These are phyloP conservation scores for Aegilops speltoides DNA, from an alignment of 176 grass and related monocot genomes.

Conservation along the genomic window DNA sequence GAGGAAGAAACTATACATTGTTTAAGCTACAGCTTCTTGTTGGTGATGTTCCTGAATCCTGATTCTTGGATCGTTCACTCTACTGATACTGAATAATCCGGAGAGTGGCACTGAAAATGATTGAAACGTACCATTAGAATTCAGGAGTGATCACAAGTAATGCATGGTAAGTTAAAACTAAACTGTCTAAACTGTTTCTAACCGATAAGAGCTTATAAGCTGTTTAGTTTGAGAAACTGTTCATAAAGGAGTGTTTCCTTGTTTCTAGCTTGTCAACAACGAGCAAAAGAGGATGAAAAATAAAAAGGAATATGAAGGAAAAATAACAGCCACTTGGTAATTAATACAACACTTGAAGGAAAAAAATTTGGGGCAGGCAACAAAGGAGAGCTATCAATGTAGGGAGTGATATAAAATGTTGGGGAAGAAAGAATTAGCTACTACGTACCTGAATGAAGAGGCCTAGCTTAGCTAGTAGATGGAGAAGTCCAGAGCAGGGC, in stretches of 20 bases:
- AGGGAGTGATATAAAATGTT: not conserved
- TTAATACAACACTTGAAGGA: not conserved
- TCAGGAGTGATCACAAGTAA: not conserved
- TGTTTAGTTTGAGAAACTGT: not conserved
- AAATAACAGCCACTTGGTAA: not conserved
- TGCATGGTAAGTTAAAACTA: conserved; percentile 1
- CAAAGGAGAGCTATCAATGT: not conserved
- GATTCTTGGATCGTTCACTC: not conserved
- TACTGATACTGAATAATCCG: not conserved
- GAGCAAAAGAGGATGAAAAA: not conserved
- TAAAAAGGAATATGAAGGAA: not conserved
- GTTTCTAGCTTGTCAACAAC: not conserved
- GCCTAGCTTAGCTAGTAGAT: not conserved
- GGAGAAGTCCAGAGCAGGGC: not conserved
- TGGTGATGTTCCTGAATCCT: not conserved
- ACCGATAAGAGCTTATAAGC: not conserved
- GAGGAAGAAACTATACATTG: not conserved
- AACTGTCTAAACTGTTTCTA: not conserved
- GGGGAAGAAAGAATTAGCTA: not conserved
- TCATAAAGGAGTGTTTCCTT: not conserved
- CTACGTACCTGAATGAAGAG: not conserved
- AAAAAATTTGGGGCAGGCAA: not conserved
- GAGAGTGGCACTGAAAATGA: not conserved
- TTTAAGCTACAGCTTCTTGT: not conserved
- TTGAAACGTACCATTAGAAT: not conserved